phyloP scores from a whole-genome alignment of 1,139 yeast species.

The Pichia sp. region DNA sequence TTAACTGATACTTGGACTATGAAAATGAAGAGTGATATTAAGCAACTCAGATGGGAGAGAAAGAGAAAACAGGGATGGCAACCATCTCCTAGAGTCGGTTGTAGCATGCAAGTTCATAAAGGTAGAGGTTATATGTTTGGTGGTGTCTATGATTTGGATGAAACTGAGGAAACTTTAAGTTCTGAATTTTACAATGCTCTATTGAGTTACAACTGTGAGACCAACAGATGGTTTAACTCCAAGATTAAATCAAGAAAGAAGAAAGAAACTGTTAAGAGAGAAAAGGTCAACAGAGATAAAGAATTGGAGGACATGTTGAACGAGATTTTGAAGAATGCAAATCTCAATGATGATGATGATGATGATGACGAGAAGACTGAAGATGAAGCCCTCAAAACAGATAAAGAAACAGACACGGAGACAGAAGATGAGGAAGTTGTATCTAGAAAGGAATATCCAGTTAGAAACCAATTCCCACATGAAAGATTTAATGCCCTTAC shows the following conservation, averaged over 20 bases:
- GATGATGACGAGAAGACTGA: conserved; percentile 39
- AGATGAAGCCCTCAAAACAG: conserved; percentile 9
- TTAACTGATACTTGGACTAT: conserved; percentile 81
- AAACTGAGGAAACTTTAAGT: conserved; percentile 86
- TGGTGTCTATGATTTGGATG: conserved; percentile 92
- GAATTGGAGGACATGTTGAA: conserved; percentile 80
- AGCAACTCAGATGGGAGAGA: conserved; percentile 78
- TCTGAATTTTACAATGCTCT: conserved; percentile 79
- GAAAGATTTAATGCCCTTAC: conserved; percentile 83
- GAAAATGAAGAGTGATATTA: conserved; percentile 83
- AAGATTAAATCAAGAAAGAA: conserved; percentile 58
- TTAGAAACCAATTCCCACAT: conserved; percentile 67
- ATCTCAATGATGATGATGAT: conserved; percentile 49
- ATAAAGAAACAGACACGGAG: conserved; percentile 9
- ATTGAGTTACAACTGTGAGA: conserved; percentile 76
- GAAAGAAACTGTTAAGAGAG: conserved; percentile 36
- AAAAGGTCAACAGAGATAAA: conserved; percentile 58
- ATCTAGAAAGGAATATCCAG: conserved; percentile 41
- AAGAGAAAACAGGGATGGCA: conserved; percentile 83
- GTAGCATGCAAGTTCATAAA: conserved; percentile 81
- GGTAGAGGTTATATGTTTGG: conserved; percentile 93
- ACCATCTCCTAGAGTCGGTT: conserved; percentile 92
- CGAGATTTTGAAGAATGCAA: conserved; percentile 61
- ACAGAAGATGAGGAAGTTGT: conserved; percentile 27
- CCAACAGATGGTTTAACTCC: conserved; percentile 83